These are phyloP conservation scores for Acorus calamus DNA, from an alignment of 106 monocot species.

Conservation along the genomic window DNA sequence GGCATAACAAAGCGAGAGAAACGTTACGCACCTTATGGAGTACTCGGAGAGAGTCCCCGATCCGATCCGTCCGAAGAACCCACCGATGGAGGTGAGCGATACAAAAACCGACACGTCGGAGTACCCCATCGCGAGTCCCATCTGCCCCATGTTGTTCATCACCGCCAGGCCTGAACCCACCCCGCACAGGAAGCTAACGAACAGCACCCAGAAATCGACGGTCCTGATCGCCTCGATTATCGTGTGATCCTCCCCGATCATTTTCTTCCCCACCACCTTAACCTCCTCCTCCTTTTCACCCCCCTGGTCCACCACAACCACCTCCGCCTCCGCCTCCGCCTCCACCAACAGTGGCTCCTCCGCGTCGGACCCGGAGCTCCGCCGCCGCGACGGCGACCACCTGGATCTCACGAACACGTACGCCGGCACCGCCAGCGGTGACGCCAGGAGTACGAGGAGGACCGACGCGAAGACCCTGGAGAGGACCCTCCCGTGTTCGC, in stretches of 20 bases:
- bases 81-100: constrained; percentile 57
- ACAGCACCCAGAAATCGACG: constrained; percentile 82
- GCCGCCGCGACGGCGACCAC: constrained; percentile 1
- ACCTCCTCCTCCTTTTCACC: background rate
- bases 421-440: constrained; percentile 44
- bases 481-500: constrained; percentile 18
- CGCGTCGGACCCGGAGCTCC: background rate
- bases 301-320: background rate
- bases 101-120: constrained; percentile 63
- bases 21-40: constrained; percentile 42
- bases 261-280: background rate
- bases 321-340: too few relatives aligned
- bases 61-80: constrained; percentile 65
- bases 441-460: constrained; percentile 48
- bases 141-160: constrained; percentile 92
- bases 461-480: constrained; percentile 38
- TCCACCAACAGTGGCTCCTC: constrained; percentile 8
- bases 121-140: constrained; percentile 55
- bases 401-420: constrained; percentile 6
- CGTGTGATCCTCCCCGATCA: constrained; percentile 82
- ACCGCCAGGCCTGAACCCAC: constrained; percentile 92
- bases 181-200: constrained; percentile 74
- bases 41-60: constrained; percentile 66
- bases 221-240: constrained; percentile 42
- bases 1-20: background rate